Evolutionary conservation across 1,139 yeast species (phyloP).

Genomic region (Starmera stellimalicola): DNA sequence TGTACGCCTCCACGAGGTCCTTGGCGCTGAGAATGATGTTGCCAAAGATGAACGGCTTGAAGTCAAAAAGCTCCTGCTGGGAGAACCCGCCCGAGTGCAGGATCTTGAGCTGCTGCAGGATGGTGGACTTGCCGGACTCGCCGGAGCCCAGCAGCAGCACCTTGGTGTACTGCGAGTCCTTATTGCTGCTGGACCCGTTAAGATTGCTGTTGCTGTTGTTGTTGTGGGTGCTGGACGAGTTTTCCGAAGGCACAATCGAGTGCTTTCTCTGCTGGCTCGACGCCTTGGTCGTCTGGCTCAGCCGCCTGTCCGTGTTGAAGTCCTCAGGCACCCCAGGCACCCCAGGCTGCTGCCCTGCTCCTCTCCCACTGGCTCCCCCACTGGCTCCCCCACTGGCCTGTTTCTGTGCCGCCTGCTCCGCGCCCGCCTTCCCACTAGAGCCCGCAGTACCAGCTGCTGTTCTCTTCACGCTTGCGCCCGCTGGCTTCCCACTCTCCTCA

Average conservation of each 20-base stretch:
- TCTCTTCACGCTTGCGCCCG: neutral
- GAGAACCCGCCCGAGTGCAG: constrained; percentile 64
- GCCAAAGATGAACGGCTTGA: constrained; percentile 60
- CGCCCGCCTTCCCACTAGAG: no score
- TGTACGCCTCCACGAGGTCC: constrained; percentile 36
- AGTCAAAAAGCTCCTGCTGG: constrained; percentile 52
- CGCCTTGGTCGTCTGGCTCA: neutral
- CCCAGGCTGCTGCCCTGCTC: no score
- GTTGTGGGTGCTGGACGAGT: constrained; percentile 1
- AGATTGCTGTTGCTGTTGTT: constrained; percentile 7
- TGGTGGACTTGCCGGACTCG: constrained; percentile 72
- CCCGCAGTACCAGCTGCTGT: neutral
- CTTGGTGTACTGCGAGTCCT: constrained; percentile 37
- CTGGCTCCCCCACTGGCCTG: no score
- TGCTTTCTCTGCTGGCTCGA: constrained; percentile 3
- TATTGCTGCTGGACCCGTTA: constrained; percentile 11
- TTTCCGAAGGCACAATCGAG: constrained; percentile 5
- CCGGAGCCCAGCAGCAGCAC: constrained; percentile 68
- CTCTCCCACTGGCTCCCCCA: no score
- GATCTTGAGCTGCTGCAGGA: constrained; percentile 66
- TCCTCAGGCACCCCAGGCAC: no score
- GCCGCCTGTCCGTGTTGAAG: neutral
- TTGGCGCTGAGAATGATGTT: constrained; percentile 62
- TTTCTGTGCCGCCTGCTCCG: no score
- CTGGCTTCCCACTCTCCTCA: neutral